Base-by-base conservation (phyloP, 2,329 filamentous ascomycete genomes). In the Graphilbum sp. region DNA sequence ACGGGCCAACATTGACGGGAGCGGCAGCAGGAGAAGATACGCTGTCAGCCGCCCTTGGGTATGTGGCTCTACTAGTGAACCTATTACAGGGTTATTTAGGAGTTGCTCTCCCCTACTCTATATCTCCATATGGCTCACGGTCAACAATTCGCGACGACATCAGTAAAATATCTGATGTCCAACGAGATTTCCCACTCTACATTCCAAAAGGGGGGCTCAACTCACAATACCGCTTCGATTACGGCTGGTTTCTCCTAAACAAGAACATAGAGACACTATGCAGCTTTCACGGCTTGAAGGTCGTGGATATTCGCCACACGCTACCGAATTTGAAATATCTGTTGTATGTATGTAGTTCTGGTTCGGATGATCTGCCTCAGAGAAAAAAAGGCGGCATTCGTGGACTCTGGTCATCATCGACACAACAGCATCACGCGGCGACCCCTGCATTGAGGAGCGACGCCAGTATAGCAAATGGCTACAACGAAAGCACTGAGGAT, bases 241-340 rank as follows among this genome's bases (percentile, higher is more conserved):
- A 96, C 54, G 90, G 69, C 11, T 90, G 94, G 53, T 98, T 96
- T 50, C 63, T 96, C n/a, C 68, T 98, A 13, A 96, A 96, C 61
- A 95, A 96, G 58, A 66, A 96, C 52, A 87, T 98, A 40, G 87
- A 96, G 49, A 59, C 66, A 0, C 61, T 79, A 4, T 77, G 73
- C 42, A 60, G 63, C 4, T 64, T 67, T 1, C 76, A 86, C 46
- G 79, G 79, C 0, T 62, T 95, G 12, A 76, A 79, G 34, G 77
- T 93, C 1, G 69, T 95, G 45, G 90, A 98, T 51, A 85, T 95
- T 16, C 72, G 90, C 5, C 85, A 96, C 48, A 93, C 88, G 0
- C 61, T 96, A 7, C 86, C 88, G 2, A 98, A 98, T 52, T 63
- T 98, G 10, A 93, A 94, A 54, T 95, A 94, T 49, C 62, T 96